These are phyloP conservation scores for Phycomyces nitens DNA, from an alignment of 192 early-diverging fungal genomes.

Conservation along the genomic window DNA sequence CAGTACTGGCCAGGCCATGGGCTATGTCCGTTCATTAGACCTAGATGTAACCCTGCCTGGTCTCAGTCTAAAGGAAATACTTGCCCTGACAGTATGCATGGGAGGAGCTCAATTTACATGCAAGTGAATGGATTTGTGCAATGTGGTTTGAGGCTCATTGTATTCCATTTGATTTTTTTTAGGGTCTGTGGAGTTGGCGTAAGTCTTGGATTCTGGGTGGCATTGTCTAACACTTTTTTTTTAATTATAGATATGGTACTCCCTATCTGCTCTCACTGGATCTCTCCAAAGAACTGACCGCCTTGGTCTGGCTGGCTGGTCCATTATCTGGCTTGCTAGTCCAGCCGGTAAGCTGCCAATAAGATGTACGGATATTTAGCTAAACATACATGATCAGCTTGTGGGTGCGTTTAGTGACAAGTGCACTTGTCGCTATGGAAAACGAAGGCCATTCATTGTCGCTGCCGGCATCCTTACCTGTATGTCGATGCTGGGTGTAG, in stretches of 20 bases:
- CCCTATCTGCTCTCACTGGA: conserved; percentile 66
- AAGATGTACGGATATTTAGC: too few relatives aligned
- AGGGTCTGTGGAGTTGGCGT: conserved; percentile 73
- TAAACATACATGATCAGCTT: conserved; percentile 52
- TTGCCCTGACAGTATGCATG: conserved; percentile 56
- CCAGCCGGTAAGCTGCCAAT: conserved; percentile 17
- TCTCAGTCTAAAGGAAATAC: conserved; percentile 26
- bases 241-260: conserved; percentile 60
- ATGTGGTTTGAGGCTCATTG: not conserved
- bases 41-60: conserved; percentile 9
- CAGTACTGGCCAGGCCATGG: conserved; percentile 16
- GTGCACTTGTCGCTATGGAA: conserved; percentile 65
- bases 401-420: conserved; percentile 85
- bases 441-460: conserved; percentile 86
- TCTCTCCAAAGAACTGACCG: conserved; percentile 57
- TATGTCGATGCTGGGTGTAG: conserved; percentile 66
- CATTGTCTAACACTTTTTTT: not conserved
- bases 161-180: conserved; percentile 12
- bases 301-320: conserved; percentile 80
- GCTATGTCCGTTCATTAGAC: conserved; percentile 11
- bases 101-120: conserved; percentile 72
- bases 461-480: conserved; percentile 61
- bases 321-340: conserved; percentile 55
- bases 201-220: conserved; percentile 18
- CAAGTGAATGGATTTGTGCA: conserved; percentile 26